Percentiles rank a stretch among this genome's conserved stretches.
phyloP scores from a whole-genome alignment of 768 basidiomycete genomes.

The Auricularia auricula-judae region DNA sequence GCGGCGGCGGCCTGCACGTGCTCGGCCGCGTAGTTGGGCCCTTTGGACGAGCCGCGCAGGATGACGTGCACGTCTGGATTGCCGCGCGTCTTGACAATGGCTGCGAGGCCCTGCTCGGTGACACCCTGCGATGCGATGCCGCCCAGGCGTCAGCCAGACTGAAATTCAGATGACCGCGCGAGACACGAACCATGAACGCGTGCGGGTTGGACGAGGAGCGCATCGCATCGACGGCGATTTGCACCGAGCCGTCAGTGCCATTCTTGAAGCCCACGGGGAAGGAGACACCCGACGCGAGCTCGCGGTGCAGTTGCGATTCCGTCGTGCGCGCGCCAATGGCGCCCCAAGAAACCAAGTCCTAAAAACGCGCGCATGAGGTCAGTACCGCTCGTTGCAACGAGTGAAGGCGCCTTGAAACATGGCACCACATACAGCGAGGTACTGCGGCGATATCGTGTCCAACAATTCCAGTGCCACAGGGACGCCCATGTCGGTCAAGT shows the following conservation, averaged over 20 bases:
- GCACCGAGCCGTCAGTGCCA: conserved; percentile 78
- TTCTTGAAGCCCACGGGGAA: conserved; percentile 97
- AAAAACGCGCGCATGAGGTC: conserved; percentile 2
- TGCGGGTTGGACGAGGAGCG: conserved; percentile 83
- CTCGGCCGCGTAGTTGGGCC: conserved; percentile 78
- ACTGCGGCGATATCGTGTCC: conserved; percentile 77
- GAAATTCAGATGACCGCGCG: background rate
- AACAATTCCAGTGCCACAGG: conserved; percentile 93
- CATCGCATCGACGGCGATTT: conserved; percentile 92
- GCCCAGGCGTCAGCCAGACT: background rate
- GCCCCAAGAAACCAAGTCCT: conserved; percentile 70
- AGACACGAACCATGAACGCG: conserved; percentile 66
- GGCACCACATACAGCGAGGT: conserved; percentile 44
- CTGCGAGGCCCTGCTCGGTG: conserved; percentile 44
- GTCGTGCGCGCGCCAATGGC: conserved; percentile 97
- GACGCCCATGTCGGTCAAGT: conserved; percentile 80
- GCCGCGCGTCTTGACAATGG: conserved; percentile 86
- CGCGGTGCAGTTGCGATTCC: conserved; percentile 93
- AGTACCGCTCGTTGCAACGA: conserved; percentile 25
- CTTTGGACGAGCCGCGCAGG: conserved; percentile 82
- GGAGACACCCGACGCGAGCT: conserved; percentile 89
- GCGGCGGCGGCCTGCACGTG: conserved; percentile 54
- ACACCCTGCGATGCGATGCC: background rate
- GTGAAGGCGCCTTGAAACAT: background rate
- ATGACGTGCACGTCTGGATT: conserved; percentile 88